Evolutionary conservation across 495 filamentous ascomycete genomes (phyloP), one percentile per base, ranked within the genome.

Genomic region (Neurospora sp.): DNA sequence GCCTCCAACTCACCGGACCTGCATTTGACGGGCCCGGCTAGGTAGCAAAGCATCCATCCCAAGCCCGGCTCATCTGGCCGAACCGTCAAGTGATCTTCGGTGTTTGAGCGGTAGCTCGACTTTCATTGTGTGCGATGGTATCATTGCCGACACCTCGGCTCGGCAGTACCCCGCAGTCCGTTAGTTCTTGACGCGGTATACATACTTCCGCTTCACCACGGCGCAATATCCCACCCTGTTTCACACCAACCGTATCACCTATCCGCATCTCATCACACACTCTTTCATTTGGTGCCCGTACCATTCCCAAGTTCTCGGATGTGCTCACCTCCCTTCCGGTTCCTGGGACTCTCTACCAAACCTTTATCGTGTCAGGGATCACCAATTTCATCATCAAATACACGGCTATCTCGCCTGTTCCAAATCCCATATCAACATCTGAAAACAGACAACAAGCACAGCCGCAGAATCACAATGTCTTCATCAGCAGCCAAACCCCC

Each of bases 401-500:
- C 20, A 66, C 54, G 54, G 27, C 27, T 66, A 66, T 14, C 7
- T 66, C 27, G 1, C 54, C 6, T 35, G 9, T 35, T 35, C 14
- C 35, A 66, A 31, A 31, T 14, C 54, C 6, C 23, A 66, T 66
- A 35, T 27, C 46, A 54, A 27, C 20, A 54, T 66, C 54, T 66
- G 31, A 8, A 7, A 16, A 66, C 6, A 35, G 3, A 66, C 14
- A 1, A 35, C 54, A 66, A 66, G 14, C 27, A 16, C 18, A 16
- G 6, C 12, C 14, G 54, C 54, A 66, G 7, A 8, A 18, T 66
- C 2, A 35, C 27, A 35, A 66, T 66, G 54, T 66, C 54, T 66
- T 66, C 54, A 66, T 31, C 54, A 35, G 54, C 27, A 83, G 81
- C 75, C 81, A 14, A 59, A 69, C 20, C 62, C 70, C 11, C 78